Conservation (phyloP, 164 flowering plant genomes). For the Sedum album region DNA sequence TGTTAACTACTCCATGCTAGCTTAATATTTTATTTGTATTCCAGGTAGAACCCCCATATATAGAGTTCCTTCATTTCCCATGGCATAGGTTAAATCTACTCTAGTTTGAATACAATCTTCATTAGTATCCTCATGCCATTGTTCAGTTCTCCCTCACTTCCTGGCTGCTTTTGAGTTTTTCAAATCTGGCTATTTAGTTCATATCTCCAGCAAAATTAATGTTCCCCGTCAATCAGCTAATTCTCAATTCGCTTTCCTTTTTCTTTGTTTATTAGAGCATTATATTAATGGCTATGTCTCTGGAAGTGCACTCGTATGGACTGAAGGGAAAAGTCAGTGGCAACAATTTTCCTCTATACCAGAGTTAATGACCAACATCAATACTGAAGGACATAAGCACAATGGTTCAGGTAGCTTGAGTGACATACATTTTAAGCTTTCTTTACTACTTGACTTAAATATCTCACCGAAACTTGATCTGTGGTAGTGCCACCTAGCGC, state of each 20-base stretch:
- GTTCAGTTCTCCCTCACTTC: constrained; percentile 9
- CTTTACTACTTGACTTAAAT: not conserved
- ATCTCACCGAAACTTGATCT: not conserved
- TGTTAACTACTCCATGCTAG: not conserved
- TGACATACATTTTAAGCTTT: not conserved
- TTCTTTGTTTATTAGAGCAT: constrained; percentile 76
- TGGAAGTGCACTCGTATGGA: constrained; percentile 67
- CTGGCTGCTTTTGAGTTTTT: no score
- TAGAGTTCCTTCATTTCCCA: not conserved
- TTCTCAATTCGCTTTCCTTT: constrained; percentile 40
- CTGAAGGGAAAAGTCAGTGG: constrained; percentile 84
- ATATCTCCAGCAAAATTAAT: constrained; percentile 23
- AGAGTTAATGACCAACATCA: constrained; percentile 28
- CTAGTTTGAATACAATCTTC: no score
- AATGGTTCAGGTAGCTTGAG: not conserved
- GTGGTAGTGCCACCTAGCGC: constrained; percentile 35
- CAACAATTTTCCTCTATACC: constrained; percentile 69
- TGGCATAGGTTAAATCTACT: no score
- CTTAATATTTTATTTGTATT: not conserved
- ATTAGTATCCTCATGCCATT: not conserved
- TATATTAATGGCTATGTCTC: constrained; percentile 57
- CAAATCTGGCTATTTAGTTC: constrained; percentile 33
- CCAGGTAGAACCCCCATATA: not conserved
- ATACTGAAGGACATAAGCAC: constrained; percentile 26
- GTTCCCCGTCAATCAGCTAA: constrained; percentile 33